These are phyloP conservation scores for Rhizopus delemar DNA, from an alignment of 371 early-diverging fungal genomes.

Conservation along the genomic window DNA sequence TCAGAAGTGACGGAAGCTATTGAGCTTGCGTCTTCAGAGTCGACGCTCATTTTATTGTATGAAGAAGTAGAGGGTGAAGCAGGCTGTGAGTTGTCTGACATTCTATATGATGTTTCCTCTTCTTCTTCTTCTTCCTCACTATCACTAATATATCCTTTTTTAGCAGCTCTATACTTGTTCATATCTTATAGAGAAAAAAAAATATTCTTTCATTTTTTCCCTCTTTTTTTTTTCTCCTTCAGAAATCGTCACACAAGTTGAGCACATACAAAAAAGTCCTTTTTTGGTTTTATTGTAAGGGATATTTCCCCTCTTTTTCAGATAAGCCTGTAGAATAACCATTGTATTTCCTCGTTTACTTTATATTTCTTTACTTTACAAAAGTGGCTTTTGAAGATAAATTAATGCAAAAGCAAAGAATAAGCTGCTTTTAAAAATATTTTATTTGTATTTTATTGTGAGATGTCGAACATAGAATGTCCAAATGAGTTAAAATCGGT, in stretches of 20 bases:
- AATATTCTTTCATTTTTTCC: slow-evolving; percentile 10
- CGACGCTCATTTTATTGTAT: slow-evolving; percentile 41
- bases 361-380: background rate
- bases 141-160: background rate
- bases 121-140: background rate
- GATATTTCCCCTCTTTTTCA: background rate
- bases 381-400: background rate
- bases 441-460: background rate
- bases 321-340: background rate
- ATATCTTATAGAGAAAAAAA: slow-evolving; percentile 20
- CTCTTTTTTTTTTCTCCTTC: background rate
- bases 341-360: too few relatives aligned
- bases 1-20: slow-evolving; percentile 20
- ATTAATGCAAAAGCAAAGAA: background rate
- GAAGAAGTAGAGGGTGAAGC: slow-evolving; percentile 38
- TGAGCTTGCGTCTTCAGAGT: slow-evolving; percentile 44
- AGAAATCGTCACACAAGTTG: slow-evolving; percentile 1
- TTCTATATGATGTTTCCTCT: slow-evolving; percentile 5
- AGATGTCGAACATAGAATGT: background rate
- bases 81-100: slow-evolving; percentile 24
- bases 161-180: background rate
- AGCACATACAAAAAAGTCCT: background rate
- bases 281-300: background rate
- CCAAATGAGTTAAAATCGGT: slow-evolving; percentile 22
- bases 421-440: background rate